Base-by-base conservation (phyloP, 2,329 filamentous ascomycete genomes). In the Xylaria sp. region DNA sequence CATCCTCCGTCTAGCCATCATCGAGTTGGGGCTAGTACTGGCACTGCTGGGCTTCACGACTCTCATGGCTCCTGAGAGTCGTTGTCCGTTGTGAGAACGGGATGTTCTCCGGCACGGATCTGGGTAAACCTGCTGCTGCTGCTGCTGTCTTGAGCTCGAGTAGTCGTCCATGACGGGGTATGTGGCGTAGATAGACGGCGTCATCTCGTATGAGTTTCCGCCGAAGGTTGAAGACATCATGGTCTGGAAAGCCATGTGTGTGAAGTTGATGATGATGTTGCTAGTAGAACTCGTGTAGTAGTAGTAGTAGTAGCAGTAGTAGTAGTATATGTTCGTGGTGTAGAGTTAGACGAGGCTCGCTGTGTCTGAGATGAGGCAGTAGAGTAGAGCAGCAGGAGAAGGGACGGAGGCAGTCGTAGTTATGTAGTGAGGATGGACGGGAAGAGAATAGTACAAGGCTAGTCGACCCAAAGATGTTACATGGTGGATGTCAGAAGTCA, bases 41-140 rank as follows among this genome's bases (percentile, higher is more conserved):
- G 86, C 81, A 72, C 86, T 89, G 65, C 76, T 82, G 11, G 86
- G 84, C 73, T 90, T 90, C 58, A 75, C 75, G 46, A 90, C 77
- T 61, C 86, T 80, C 81, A 83, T 85, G 59, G 76, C 75, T 61
- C 74, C 76, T 66, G 75, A 77, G 54, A 72, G 74, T 68, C 78
- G 80, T 71, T 80, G 80, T 64, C 79, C 77, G 64, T 76, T 79
- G 7, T 80, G 79, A 23, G 76, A 73, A 62, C 79, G 76, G 19
- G 82, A 82, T 62, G 77, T 73, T 61, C 78, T 76, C 52, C 80
- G 77, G 46, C 76, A 71, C 34, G 76, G 72, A 59, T 80, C 78
- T 42, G 78, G 77, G 46, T 76, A 69, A 55, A 77, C 73, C 68
- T 81, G 78, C 62, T 82, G 78, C 61, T 85, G 83, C 63, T 85